Base-by-base conservation (phyloP, 257 asterid genomes). In the Solanum acaule region DNA sequence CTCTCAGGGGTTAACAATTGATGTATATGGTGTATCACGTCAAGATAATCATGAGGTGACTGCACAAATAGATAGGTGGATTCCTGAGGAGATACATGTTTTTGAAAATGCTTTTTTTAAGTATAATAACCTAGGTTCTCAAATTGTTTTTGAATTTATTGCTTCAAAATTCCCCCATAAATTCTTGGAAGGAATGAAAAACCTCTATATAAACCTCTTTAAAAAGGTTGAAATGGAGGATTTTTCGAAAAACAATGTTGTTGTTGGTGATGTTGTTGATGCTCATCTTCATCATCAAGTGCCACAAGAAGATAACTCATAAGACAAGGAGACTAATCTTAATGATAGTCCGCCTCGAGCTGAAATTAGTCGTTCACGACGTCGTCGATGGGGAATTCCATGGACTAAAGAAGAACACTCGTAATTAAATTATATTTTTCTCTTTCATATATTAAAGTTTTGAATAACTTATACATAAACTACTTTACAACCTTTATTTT, bases 351-450 rank as follows among this genome's bases (percentile, higher is more conserved):
- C 14, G 14, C 46, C 46, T 3, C 46, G 14, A 42, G 46, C 46
- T 4, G 4, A 42, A 42, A 10, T 10, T 4, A 42, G 14, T 42
- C 14, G 14, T 42, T 42, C 14, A 42, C 14, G 46, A 10, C 1
- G 46, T 42, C 4, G 89, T 2, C 71, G 87, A 52, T 6, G 0
- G 18, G 90, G 92, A 0, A 35, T 88, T 29, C 93, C 91, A 1
- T 93, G 95, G 96, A 92, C 93, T 6, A 88, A 89, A 86, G 87
- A 67, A 3, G 94, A 92, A 89, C 95, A 92, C n/a, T 91, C 88
- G 93, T 93, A 92, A 31, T 23, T 65, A 25, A 70, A 70, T 70
- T 13, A 4, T 27, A 6, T 3, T 31, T 5, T 27, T 61, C 14
- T 3, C 31, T 31, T 3, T 59, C 61, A 31, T n/a, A 18, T 33